phyloP scores from a whole-genome alignment of 2,329 filamentous ascomycete species.

The Arthrobotrys megalospora region DNA sequence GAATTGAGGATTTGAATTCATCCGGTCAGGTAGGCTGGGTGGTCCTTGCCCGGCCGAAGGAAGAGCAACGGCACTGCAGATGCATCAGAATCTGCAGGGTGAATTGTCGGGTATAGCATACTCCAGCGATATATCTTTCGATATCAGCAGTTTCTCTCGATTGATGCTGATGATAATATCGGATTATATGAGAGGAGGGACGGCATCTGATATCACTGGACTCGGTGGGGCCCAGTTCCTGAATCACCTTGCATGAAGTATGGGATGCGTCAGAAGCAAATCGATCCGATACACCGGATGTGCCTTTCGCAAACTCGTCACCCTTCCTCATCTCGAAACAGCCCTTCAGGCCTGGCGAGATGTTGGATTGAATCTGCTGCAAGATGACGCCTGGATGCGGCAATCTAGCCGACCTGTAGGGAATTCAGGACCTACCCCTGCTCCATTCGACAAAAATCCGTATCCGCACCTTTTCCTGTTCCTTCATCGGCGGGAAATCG shows the following conservation, averaged over 20 bases:
- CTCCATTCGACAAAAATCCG: slow-evolving; percentile 10
- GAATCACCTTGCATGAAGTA: slow-evolving; percentile 40
- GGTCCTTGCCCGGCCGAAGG: slow-evolving; percentile 34
- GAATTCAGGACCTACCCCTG: slow-evolving; percentile 27
- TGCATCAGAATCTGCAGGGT: slow-evolving; percentile 46
- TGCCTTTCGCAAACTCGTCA: slow-evolving; percentile 24
- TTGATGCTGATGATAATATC: slow-evolving; percentile 10
- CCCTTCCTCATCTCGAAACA: slow-evolving; percentile 6
- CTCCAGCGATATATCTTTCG: slow-evolving; percentile 15
- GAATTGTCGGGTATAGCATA: slow-evolving; percentile 38
- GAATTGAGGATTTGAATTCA: slow-evolving; percentile 48
- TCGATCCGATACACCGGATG: slow-evolving; percentile 26
- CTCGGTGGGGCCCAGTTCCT: slow-evolving; percentile 36
- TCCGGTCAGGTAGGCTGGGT: slow-evolving; percentile 44
- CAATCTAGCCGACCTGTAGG: slow-evolving; percentile 49
- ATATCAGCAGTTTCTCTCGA: slow-evolving; percentile 17
- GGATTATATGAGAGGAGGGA: slow-evolving; percentile 1
- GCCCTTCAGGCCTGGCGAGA: slow-evolving; percentile 14
- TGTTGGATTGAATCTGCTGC: slow-evolving; percentile 31
- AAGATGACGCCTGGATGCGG: slow-evolving; percentile 59
- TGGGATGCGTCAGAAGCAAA: slow-evolving; percentile 12
- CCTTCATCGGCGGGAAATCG: slow-evolving; percentile 42
- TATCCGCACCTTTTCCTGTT: slow-evolving; percentile 19
- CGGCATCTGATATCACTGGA: slow-evolving; percentile 30
- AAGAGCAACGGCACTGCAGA: slow-evolving; percentile 39